These are phyloP conservation scores for Amanita exitialis DNA, from an alignment of 768 basidiomycete genomes.

Conservation along the genomic window DNA sequence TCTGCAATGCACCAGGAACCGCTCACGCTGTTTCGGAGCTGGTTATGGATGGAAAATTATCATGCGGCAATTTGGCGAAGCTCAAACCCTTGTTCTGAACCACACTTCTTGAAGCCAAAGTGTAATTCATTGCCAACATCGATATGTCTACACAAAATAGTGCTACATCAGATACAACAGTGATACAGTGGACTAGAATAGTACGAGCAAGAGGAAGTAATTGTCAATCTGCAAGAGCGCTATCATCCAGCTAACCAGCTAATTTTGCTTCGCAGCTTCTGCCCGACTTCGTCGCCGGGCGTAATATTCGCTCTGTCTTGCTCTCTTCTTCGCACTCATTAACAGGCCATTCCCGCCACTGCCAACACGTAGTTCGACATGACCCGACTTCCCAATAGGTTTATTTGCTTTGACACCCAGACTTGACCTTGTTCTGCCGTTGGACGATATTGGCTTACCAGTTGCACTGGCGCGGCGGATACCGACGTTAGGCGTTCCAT, in stretches of 20 bases:
- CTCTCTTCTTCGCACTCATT: conserved; percentile 63
- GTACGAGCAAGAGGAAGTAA: neutral
- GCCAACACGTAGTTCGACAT: conserved; percentile 18
- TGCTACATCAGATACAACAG: neutral
- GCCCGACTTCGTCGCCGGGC: conserved; percentile 43
- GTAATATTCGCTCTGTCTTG: conserved; percentile 65
- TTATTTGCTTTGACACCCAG: conserved; percentile 31
- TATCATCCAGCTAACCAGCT: neutral
- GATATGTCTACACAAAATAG: conserved; percentile 1
- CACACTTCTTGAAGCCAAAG: neutral
- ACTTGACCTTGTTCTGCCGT: conserved; percentile 39
- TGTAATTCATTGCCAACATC: neutral
- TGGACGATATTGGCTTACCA: neutral
- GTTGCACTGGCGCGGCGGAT: conserved; percentile 9
- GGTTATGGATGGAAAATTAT: conserved; percentile 42
- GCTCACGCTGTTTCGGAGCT: conserved; percentile 64
- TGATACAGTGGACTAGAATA: conserved; percentile 1
- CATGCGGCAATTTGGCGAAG: conserved; percentile 33
- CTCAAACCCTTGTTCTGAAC: conserved; percentile 29
- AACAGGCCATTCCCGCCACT: conserved; percentile 26
- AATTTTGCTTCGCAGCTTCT: neutral
- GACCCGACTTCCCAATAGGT: conserved; percentile 19
- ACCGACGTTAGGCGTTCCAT: neutral
- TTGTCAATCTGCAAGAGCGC: neutral
- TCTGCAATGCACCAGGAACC: conserved; percentile 80